Base-by-base conservation (phyloP, 495 filamentous ascomycete genomes). In the Aspergillus wentii region DNA sequence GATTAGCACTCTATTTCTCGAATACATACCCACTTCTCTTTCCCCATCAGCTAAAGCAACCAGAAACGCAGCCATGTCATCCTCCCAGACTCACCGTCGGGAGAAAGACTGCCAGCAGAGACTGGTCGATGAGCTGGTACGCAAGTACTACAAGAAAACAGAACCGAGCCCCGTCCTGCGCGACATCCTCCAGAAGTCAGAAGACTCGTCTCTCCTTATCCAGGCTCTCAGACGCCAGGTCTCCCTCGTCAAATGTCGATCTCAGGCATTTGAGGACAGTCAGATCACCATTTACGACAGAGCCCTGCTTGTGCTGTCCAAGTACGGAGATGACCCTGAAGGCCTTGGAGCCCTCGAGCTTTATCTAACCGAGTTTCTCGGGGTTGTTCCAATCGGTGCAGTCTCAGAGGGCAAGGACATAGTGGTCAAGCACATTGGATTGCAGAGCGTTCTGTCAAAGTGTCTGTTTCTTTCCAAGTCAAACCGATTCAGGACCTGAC, bases 281-380 rank as follows among this genome's bases (percentile, higher is more conserved):
- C 57, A 74, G 38, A 46, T 72, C 35, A 72, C 54, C 3, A 40
- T 64, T 41, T 66, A 56, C 23, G 68, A 74, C 43, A 54, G 46
- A 34, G 60, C 61, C 14, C 51, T 74, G 38, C 30, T 60, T 5
- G 38, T 40, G 8, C 56, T 72, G 5, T 61, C 51, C 22, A 33
- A 52, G 2, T 42, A 62, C 18, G 59, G 54, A 20, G 36, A 54
- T 9, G 32, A 52, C n/a, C 34, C 46, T n/a, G 18, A 38, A 3
- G 44, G 57, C 20, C 21, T 43, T 7, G 58, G 57, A 4, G 62
- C 57, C 3, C 36, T 69, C 6, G 58, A 66, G 31, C 38, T 72
- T 16, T 74, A 61, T 35, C 18, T 69, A 11, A 48, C 58, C 19
- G 59, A 73, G 43, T 65, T 55, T 30, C 38, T 72, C 3, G 63